phyloP scores from a whole-genome alignment of 139 green algal species.

The Astrephomene gubernaculifera region DNA sequence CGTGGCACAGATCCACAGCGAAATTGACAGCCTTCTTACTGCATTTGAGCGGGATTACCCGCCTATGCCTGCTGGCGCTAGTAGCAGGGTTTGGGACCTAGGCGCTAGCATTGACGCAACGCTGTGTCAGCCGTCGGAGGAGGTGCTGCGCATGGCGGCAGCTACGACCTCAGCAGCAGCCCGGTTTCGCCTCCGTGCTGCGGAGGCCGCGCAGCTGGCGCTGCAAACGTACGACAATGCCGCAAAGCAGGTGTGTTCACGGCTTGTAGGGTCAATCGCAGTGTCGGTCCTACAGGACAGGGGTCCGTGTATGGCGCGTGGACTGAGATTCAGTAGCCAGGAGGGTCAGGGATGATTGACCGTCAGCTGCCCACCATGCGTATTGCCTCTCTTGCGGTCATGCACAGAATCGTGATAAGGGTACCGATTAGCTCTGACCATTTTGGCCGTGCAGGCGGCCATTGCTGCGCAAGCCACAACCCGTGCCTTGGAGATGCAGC shows the following conservation, averaged over 20 bases:
- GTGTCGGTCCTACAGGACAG: too few relatives aligned
- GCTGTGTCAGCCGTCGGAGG: constrained; percentile 1
- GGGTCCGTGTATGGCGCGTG: too few relatives aligned
- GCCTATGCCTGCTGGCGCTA: not conserved
- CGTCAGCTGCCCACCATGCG: too few relatives aligned
- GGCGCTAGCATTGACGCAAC: not conserved
- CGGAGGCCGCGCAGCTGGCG: constrained; percentile 19
- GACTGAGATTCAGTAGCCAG: too few relatives aligned
- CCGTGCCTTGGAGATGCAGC: constrained; percentile 27
- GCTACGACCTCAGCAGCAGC: constrained; percentile 22
- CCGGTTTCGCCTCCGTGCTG: constrained; percentile 12
- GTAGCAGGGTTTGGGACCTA: not conserved
- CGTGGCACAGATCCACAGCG: constrained; percentile 16
- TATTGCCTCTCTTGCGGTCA: too few relatives aligned
- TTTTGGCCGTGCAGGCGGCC: not conserved
- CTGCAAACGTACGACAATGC: constrained; percentile 36
- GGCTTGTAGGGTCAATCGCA: too few relatives aligned
- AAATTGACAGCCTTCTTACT: constrained; percentile 22
- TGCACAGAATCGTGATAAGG: too few relatives aligned
- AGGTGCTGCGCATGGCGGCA: constrained; percentile 30
- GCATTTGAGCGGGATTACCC: constrained; percentile 32
- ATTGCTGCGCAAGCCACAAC: constrained; percentile 11
- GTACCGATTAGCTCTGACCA: too few relatives aligned
- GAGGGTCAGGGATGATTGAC: too few relatives aligned
- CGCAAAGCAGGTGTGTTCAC: constrained; percentile 26